Percentiles rank a stretch among this genome's conserved stretches.
These are phyloP conservation scores for Vitellaria paradoxa DNA, from an alignment of 179 eudicot species.

Conservation along the genomic window DNA sequence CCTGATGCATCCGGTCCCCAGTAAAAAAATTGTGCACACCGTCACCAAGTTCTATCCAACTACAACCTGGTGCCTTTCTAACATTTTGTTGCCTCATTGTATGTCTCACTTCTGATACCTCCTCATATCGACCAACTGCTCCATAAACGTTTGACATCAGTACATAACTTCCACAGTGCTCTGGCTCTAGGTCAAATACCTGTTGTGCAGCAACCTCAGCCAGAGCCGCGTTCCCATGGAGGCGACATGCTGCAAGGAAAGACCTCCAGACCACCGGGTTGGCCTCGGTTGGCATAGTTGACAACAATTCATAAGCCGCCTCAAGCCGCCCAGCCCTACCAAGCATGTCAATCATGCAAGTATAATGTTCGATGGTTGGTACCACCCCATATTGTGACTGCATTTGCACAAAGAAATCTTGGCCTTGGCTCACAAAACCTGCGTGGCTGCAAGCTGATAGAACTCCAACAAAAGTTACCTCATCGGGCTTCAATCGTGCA, in stretches of 20 bases:
- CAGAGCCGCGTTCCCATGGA: conserved; percentile 42
- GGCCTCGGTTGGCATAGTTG: conserved; percentile 32
- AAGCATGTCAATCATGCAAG: conserved; percentile 50
- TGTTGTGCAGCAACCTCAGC: conserved; percentile 36
- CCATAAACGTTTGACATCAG: conserved; percentile 47
- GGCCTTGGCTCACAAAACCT: conserved; percentile 38
- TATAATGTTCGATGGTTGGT: conserved; percentile 44
- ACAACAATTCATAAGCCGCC: conserved; percentile 38
- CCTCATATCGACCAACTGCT: conserved; percentile 35
- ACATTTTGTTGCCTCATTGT: conserved; percentile 38
- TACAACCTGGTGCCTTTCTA: conserved; percentile 52
- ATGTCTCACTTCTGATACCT: conserved; percentile 40
- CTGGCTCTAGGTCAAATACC: conserved; percentile 39
- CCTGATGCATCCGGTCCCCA: conserved; percentile 43
- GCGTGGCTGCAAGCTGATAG: conserved; percentile 44
- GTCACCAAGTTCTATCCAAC: conserved; percentile 56
- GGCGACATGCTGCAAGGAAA: conserved; percentile 41
- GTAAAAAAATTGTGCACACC: conserved; percentile 41
- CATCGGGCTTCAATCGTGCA: conserved; percentile 30
- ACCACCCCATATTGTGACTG: conserved; percentile 24
- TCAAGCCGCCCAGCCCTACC: conserved; percentile 49
- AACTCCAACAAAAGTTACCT: conserved; percentile 42
- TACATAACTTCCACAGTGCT: conserved; percentile 48
- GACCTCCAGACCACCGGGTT: conserved; percentile 52
- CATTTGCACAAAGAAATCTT: conserved; percentile 33